Base-by-base conservation (phyloP, 179 eudicot genomes). In the Actinidia polygama region DNA sequence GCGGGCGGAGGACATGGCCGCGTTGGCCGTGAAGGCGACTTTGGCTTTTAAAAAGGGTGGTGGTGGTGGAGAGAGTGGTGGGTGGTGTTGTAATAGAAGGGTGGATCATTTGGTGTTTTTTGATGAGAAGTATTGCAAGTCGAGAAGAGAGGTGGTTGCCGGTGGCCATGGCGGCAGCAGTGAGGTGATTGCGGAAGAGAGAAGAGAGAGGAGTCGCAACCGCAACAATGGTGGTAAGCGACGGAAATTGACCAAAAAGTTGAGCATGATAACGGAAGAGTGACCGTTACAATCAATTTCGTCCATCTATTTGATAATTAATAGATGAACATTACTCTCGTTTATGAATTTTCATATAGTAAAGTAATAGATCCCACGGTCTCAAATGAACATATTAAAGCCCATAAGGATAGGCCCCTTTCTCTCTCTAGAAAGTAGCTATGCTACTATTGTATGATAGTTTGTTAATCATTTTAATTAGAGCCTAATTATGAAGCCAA, bases 11-110 rank as follows among this genome's bases (percentile, higher is more conserved):
- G 88, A 89, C 55, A 75, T 89, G 53, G 88, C 88, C 58, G 81
- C 78, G 59, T 58, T 89, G 79, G 91, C 90, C 18, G 83, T 86
- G 26, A 89, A 84, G 82, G 91, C 91, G 19, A 89, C 87, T 26
- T 8, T 54, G 36, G 82, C 82, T 30, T 51, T 80, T 18, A 14
- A 6, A 6, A 53, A 4, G 21, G 4, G 73, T 9, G 51, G 24
- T 7, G 53, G 64, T 19, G 64, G 76, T 3, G 18, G 12, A 10
- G 9, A 0, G 10, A 55, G 15, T 30, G 53, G 67, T 6, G 12
- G 76, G 6, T 80, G 75, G 0, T 30, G 53, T 11, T 12, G 16
- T 0, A n/a, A n/a, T 7, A 69, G 50, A 69, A 40, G 50, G 5
- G 49, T 69, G 73, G 73, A 69, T 40, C 46, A 9, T 47, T 62